Evolutionary conservation across 306 rosid genomes (phyloP), one percentile per base, ranked within the genome.

Genomic region (Cotoneaster glaucophyllus): DNA sequence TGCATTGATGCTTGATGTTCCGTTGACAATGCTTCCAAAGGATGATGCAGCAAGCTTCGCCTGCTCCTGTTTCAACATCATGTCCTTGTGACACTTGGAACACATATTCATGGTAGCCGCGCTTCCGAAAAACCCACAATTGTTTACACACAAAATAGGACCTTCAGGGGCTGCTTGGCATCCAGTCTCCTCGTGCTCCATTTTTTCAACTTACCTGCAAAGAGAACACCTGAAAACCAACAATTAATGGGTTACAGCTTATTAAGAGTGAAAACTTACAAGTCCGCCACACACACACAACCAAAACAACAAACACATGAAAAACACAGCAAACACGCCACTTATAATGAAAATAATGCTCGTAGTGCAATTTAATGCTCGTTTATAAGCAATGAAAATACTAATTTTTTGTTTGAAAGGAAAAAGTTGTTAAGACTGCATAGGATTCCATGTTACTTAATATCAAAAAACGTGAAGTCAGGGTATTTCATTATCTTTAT

Each of bases 151-250:
- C 83, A 93, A 78, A 58, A 91, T 68, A 57, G 98, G 97, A 79
- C 96, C 97, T 74, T 93, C 97, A 11, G 93, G 97, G n/a, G 93
- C 85, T 77, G 98, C 92, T 83, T 93, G 93, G 70, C 98, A 93
- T 84, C 93, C 98, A 66, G 97, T 86, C 89, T 91, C 88, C 74
- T 91, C 96, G 67, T 87, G 96, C 79, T 93, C 98, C 98, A 91
- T 93, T 73, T 75, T 83, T 73, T 73, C 83, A 80, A 86, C 74
- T 89, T 82, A 74, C 78, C 98, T 90, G 92, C 70, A 80, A 53
- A 77, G 56, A 69, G 52, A 77, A 67, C 31, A 21, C 56, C 69
- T 65, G 69, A 65, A 37, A 65, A 34, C 69, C 28, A 32, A 34
- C 69, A 34, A 65, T 34, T 14, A 65, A 34, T 65, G 68, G 25